Evolutionary conservation across 2,329 filamentous ascomycete genomes (phyloP), one percentile per base, ranked within the genome.

Genomic region (Drechslera avenae): DNA sequence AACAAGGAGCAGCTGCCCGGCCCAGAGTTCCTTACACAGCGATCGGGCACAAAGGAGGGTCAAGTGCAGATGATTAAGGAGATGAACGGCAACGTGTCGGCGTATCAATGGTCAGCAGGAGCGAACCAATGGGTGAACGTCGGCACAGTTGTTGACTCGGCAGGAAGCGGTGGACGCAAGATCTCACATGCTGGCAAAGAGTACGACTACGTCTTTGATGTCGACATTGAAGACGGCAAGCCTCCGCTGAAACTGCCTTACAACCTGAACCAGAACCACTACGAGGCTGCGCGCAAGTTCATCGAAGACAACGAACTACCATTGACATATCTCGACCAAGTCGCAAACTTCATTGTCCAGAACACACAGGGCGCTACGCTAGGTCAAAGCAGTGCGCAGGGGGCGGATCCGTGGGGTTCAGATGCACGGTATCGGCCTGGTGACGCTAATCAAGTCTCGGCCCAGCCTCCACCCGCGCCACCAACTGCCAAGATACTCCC

Each of bases 151-250:
- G 94, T 97, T 9, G 91, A 96, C 63, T 85, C 91, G 3, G 89
- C 88, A 4, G 91, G 88, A 31, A 95, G 91, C 68, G 90, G 86
- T 59, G 89, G 90, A 9, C 68, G 70, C 9, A 78, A 77, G 45
- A 71, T 75, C 12, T 85, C 85, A 51, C 88, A 93, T 68, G 80
- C 89, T 1, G 93, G 93, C 26, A 85, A 96, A 68, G 89, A 93
- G 54, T 99, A 96, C 71, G 94, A 99, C 69, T 97, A 88, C 66
- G 92, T 99, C 7, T 97, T 97, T 62, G 92, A 97, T 67, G 92
- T 97, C 19, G 92, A 96, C 64, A 95, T 97, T 56, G 90, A 96
- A 71, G 93, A 97, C 66, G 93, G 91, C 44, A 93, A 95, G 67
- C 92, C 93, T 10, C 86, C 93, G 0, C 79, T 97, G 37, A 97